These are phyloP conservation scores for Talaromyces adpressus DNA, from an alignment of 495 filamentous ascomycete species.

Conservation along the genomic window DNA sequence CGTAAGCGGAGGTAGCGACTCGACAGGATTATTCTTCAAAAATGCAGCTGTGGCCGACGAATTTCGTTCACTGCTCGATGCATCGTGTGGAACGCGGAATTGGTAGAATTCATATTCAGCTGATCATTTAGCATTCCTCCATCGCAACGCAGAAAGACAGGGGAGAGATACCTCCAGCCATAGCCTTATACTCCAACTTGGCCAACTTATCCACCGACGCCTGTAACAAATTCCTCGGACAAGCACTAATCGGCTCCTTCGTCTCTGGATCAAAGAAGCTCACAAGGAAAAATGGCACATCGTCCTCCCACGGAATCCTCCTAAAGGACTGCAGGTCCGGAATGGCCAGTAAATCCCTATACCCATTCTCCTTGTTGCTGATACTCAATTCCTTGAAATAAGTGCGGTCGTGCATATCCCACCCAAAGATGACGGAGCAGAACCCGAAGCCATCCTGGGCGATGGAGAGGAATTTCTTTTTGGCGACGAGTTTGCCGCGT, in stretches of 20 bases:
- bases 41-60: slow-evolving; percentile 67
- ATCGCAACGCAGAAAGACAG: background rate
- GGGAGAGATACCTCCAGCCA: slow-evolving; percentile 74
- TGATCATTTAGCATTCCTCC: slow-evolving; percentile 22
- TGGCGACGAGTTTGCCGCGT: slow-evolving; percentile 90
- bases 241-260: slow-evolving; percentile 59
- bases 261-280: slow-evolving; percentile 63
- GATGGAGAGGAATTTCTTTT: slow-evolving; percentile 90
- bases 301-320: slow-evolving; percentile 89
- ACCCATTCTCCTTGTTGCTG: slow-evolving; percentile 86
- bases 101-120: slow-evolving; percentile 98
- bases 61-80: slow-evolving; percentile 44
- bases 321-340: slow-evolving; percentile 77
- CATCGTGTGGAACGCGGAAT: slow-evolving; percentile 60
- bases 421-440: slow-evolving; percentile 94
- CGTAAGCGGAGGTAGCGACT: slow-evolving; percentile 68
- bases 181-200: slow-evolving; percentile 62
- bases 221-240: slow-evolving; percentile 72
- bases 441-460: slow-evolving; percentile 84
- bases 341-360: slow-evolving; percentile 79
- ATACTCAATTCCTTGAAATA: slow-evolving; percentile 76
- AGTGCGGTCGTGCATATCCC: slow-evolving; percentile 96
- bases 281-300: slow-evolving; percentile 88
- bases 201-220: slow-evolving; percentile 58
- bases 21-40: slow-evolving; percentile 63